These are phyloP conservation scores for Desmodesmus armatus DNA, from an alignment of 139 green algal genomes.

Conservation along the genomic window DNA sequence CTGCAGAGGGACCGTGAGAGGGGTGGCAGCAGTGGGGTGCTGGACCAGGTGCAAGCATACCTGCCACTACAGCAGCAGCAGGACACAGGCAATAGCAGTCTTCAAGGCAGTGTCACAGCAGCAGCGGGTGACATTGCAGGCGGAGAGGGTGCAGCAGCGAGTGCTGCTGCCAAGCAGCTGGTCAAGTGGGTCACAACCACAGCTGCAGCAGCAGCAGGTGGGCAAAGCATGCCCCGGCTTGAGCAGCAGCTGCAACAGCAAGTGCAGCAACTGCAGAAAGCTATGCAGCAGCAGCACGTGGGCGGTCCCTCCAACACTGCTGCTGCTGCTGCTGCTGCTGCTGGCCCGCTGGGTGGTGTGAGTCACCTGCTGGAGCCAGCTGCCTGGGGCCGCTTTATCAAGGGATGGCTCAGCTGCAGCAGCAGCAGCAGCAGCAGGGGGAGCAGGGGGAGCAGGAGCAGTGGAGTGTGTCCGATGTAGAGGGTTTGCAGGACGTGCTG, in stretches of 20 bases:
- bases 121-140: no score
- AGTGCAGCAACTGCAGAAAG: not conserved
- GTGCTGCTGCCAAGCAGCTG: not conserved
- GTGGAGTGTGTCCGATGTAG: no score
- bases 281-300: not conserved
- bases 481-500: no score
- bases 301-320: not conserved
- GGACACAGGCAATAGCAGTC: no score
- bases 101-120: no score
- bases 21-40: no score
- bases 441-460: not conserved
- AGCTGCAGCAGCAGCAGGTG: not conserved
- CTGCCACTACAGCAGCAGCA: constrained; percentile 1
- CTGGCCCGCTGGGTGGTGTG: not conserved
- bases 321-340: not conserved
- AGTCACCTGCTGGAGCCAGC: not conserved
- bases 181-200: not conserved
- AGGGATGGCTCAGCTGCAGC: not conserved
- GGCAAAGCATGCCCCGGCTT: not conserved
- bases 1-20: no score
- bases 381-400: not conserved
- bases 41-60: not conserved
- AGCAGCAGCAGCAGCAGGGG: constrained; percentile 15
- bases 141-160: no score
- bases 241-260: not conserved